Percentiles rank a stretch among this genome's conserved stretches.
phyloP scores from a whole-genome alignment of 2,329 filamentous ascomycete genomes.

The Alternaria angustiovoidea region DNA sequence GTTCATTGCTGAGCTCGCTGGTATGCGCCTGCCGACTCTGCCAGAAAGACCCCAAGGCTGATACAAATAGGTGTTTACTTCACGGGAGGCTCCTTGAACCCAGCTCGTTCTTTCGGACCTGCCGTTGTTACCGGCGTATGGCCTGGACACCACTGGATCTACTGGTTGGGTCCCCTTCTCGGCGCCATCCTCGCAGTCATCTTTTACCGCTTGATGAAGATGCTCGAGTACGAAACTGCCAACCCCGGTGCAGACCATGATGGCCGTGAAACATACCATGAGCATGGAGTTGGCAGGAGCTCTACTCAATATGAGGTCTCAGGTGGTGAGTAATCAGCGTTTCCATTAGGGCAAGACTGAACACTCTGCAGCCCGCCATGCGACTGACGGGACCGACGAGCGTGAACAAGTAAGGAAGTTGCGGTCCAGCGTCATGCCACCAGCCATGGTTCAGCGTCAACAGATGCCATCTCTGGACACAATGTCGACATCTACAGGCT shows the following conservation, averaged over 20 bases:
- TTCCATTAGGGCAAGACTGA: conserved; percentile 18
- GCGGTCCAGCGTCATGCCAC: conserved; percentile 17
- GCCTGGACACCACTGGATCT: conserved; percentile 60
- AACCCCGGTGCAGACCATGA: conserved; percentile 59
- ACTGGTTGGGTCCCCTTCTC: conserved; percentile 59
- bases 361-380: conserved; percentile 24
- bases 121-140: conserved; percentile 55
- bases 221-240: conserved; percentile 60
- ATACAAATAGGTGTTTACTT: conserved; percentile 53
- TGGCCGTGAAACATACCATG: conserved; percentile 49
- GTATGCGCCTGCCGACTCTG: conserved; percentile 25
- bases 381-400: conserved; percentile 42
- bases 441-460: conserved; percentile 8
- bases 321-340: not conserved
- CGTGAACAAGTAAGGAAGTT: conserved; percentile 28
- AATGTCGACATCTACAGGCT: conserved; percentile 5
- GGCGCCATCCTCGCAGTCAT: conserved; percentile 56
- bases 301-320: not conserved
- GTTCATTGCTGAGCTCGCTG: conserved; percentile 57
- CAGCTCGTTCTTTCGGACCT: conserved; percentile 59
- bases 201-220: conserved; percentile 61
- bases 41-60: not conserved
- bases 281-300: conserved; percentile 6
- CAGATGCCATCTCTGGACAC: conserved; percentile 4
- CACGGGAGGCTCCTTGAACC: conserved; percentile 59